These are phyloP conservation scores for Apocynum venetum DNA, from an alignment of 257 asterid species.

Conservation along the genomic window DNA sequence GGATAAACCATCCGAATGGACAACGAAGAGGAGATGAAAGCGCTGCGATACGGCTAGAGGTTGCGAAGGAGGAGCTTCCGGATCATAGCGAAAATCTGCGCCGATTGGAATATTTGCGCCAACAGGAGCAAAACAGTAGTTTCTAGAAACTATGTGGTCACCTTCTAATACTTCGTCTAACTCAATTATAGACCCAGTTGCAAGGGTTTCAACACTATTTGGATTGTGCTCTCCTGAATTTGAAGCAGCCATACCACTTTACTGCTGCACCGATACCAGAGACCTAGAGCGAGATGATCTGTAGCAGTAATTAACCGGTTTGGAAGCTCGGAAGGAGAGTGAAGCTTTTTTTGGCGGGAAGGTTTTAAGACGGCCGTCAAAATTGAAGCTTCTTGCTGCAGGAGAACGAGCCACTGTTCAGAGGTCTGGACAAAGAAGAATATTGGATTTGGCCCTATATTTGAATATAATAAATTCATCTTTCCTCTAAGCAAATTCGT, in stretches of 20 bases:
- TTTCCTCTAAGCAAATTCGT: too few species aligned
- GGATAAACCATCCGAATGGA: conserved; percentile 61
- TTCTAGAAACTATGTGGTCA: conserved; percentile 40
- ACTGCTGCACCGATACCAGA: neutral
- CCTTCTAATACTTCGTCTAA: conserved; percentile 69
- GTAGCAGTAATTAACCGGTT: neutral
- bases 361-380: neutral
- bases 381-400: neutral
- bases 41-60: conserved; percentile 78
- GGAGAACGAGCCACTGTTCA: too few species aligned
- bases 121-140: conserved; percentile 55
- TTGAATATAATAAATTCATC: too few species aligned
- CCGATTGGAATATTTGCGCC: conserved; percentile 61
- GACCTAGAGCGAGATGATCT: neutral
- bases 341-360: neutral
- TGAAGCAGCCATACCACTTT: conserved; percentile 1
- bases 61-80: conserved; percentile 48
- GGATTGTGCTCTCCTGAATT: neutral
- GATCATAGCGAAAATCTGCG: conserved; percentile 41
- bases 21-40: conserved; percentile 65
- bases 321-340: neutral
- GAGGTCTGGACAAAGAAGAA: too few species aligned
- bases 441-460: too few species aligned
- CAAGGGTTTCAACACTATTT: neutral
- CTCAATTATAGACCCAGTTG: conserved; percentile 18